These are phyloP conservation scores for Oxytropis ochrocephala DNA, from an alignment of 306 rosid genomes.

Conservation along the genomic window DNA sequence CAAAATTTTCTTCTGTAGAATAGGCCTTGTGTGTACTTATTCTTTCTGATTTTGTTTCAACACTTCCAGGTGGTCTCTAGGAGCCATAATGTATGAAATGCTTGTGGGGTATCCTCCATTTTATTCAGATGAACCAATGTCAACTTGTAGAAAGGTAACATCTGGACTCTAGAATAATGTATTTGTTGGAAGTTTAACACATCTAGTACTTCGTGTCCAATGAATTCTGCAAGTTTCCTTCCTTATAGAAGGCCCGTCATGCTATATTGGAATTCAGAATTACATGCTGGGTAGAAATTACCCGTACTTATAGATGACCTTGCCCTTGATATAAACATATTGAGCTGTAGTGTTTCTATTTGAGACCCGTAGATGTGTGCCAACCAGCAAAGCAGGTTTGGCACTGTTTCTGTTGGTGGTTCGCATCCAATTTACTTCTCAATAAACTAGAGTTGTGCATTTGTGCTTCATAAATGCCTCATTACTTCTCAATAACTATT, in stretches of 20 bases:
- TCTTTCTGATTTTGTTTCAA: constrained; percentile 19
- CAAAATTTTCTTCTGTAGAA: too few relatives aligned
- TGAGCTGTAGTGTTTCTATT: background rate
- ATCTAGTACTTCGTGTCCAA: background rate
- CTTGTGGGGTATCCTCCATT: constrained; percentile 88
- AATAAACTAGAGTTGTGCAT: background rate
- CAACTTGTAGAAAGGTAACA: constrained; percentile 78
- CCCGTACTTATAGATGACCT: background rate
- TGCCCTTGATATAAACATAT: background rate
- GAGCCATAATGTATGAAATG: constrained; percentile 94
- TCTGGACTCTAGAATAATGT: constrained; percentile 16
- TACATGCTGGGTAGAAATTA: background rate
- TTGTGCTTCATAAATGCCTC: background rate
- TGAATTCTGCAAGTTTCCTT: background rate
- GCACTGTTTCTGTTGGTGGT: background rate
- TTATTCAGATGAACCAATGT: constrained; percentile 81
- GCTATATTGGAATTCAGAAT: background rate
- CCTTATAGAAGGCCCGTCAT: background rate
- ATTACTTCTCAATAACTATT: too few relatives aligned
- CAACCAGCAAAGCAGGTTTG: background rate
- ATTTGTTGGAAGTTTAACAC: background rate
- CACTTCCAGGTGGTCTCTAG: constrained; percentile 87
- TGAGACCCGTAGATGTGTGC: background rate
- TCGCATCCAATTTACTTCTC: background rate
- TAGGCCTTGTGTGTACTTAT: background rate